Conservation (phyloP, 768 basidiomycete genomes). For the Neoboletus brunneissimus region DNA sequence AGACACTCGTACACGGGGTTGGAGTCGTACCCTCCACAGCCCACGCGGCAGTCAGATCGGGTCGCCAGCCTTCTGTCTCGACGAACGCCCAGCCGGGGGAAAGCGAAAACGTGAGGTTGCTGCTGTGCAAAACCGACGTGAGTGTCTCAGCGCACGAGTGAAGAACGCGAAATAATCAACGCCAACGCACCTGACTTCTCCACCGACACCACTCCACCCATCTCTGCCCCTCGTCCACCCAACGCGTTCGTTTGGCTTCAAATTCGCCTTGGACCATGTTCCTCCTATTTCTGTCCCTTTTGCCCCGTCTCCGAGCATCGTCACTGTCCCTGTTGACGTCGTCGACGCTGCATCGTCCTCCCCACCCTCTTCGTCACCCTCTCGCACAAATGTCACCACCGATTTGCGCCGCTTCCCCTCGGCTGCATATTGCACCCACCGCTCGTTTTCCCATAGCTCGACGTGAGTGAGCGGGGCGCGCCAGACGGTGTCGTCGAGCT, state of each 20-base stretch:
- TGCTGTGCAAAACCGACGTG: conserved; percentile 43
- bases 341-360: conserved; percentile 7
- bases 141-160: not conserved
- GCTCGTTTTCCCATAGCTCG: conserved; percentile 80
- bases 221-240: conserved; percentile 17
- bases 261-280: conserved; percentile 13
- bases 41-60: too few species aligned
- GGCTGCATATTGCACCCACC: conserved; percentile 39
- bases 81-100: conserved; percentile 4
- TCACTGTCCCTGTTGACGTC: not conserved
- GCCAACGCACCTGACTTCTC: conserved; percentile 5
- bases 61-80: too few species aligned
- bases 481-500: conserved; percentile 64
- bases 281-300: not conserved
- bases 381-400: not conserved
- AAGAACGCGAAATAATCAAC: too few species aligned
- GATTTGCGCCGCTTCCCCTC: conserved; percentile 10
- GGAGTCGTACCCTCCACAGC: too few species aligned
- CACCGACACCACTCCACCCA: conserved; percentile 13
- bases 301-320: not conserved
- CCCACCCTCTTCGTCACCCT: conserved; percentile 11
- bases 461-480: conserved; percentile 61
- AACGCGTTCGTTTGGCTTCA: conserved; percentile 7
- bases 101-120: conserved; percentile 79
- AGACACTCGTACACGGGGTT: too few species aligned